A percentile compares a stretch with the other conserved stretches of the same genome.
Conservation (phyloP, 805 yeast species). For the Suhomyces sp. region DNA sequence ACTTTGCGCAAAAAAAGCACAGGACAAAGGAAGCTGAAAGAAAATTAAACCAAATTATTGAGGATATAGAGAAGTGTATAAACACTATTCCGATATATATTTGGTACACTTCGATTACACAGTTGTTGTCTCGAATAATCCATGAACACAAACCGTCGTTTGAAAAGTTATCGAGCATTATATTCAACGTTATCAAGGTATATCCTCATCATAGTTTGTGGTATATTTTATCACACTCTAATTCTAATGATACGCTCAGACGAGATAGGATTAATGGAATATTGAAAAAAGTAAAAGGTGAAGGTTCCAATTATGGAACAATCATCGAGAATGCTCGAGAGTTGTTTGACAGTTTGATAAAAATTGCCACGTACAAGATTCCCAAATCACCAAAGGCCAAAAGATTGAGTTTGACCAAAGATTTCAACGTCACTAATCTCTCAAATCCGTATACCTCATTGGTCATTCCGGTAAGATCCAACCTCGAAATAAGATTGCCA, state of each 20-base stretch:
- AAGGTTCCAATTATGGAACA: conserved; percentile 12
- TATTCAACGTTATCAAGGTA: conserved; percentile 52
- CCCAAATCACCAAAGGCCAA: conserved; percentile 31
- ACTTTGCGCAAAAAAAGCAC: conserved; percentile 47
- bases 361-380: conserved; percentile 41
- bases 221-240: conserved; percentile 69
- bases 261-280: conserved; percentile 25
- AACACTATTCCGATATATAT: conserved; percentile 46
- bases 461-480: conserved; percentile 72
- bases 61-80: conserved; percentile 44
- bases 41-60: conserved; percentile 45
- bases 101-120: conserved; percentile 87
- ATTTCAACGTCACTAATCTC: conserved; percentile 36
- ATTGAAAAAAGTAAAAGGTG: conserved; percentile 15
- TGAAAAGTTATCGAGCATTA: conserved; percentile 53
- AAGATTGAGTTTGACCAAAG: conserved; percentile 37
- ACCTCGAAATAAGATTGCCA: conserved; percentile 67
- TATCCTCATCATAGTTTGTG: conserved; percentile 88
- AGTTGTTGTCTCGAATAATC: conserved; percentile 72
- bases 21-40: conserved; percentile 30
- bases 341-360: conserved; percentile 42
- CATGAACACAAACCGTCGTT: conserved; percentile 60
- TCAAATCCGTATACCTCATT: conserved; percentile 38
- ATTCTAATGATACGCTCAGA: conserved; percentile 46
- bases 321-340: conserved; percentile 26